These are phyloP conservation scores for Leptodontidium sp. DNA, from an alignment of 2,329 filamentous ascomycete genomes.

Conservation along the genomic window DNA sequence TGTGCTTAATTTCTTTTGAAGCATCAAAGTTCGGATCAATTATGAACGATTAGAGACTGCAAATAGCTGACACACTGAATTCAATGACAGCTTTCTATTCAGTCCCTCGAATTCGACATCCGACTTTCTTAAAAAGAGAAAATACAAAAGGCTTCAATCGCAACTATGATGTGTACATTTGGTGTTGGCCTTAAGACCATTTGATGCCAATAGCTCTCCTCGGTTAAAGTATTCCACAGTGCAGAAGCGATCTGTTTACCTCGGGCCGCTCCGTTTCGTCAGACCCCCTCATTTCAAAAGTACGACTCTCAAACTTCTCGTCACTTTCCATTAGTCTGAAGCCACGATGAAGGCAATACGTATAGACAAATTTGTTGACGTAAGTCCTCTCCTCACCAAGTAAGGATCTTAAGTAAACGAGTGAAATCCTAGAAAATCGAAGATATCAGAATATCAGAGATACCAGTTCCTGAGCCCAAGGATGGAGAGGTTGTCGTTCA, in stretches of 20 bases:
- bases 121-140: too few species aligned
- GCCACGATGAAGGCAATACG: conserved; percentile 52
- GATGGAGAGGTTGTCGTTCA: conserved; percentile 53
- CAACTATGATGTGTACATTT: too few species aligned
- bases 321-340: not conserved
- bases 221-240: too few species aligned
- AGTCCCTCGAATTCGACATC: too few species aligned
- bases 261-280: conserved; percentile 7
- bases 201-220: too few species aligned
- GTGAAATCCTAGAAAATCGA: conserved; percentile 39
- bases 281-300: not conserved
- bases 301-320: not conserved
- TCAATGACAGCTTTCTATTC: too few species aligned
- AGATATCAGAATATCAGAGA: conserved; percentile 47
- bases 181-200: too few species aligned
- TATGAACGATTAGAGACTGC: too few species aligned
- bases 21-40: too few species aligned
- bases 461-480: conserved; percentile 47
- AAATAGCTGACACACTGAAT: too few species aligned
- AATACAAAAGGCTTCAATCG: too few species aligned
- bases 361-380: conserved; percentile 48
- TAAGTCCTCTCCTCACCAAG: conserved; percentile 36
- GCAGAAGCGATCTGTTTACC: not conserved
- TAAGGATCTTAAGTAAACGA: conserved; percentile 20
- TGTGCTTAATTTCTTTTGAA: too few species aligned